phyloP scores from a whole-genome alignment of 371 early-diverging fungal genomes.

The Apophysomyces variabilis region DNA sequence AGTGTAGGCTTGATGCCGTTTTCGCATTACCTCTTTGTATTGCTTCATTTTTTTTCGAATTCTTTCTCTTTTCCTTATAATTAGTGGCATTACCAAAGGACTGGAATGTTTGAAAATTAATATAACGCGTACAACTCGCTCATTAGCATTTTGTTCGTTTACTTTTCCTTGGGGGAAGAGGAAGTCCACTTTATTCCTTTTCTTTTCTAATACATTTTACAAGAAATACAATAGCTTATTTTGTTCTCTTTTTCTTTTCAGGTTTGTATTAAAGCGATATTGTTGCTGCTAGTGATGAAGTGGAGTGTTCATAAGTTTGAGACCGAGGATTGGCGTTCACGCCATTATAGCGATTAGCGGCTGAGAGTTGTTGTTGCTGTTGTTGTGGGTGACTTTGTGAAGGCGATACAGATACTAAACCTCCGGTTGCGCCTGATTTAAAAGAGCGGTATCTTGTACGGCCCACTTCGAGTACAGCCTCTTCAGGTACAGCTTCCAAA shows the following conservation, averaged over 20 bases:
- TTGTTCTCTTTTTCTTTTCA: too few species aligned
- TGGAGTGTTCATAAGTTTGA: background rate
- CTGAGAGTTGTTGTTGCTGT: background rate
- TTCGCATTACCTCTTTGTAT: too few species aligned
- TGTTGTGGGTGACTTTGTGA: background rate
- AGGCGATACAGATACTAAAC: background rate
- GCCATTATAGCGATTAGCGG: background rate
- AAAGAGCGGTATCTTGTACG: background rate
- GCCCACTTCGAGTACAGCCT: constrained; percentile 41
- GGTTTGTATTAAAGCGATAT: background rate
- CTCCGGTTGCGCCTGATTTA: background rate
- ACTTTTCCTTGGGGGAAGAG: too few species aligned
- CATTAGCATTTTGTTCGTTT: too few species aligned
- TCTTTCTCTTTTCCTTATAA: too few species aligned
- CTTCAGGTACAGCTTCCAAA: constrained; percentile 47
- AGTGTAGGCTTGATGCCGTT: too few species aligned
- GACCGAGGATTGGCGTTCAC: background rate
- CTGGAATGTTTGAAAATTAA: too few species aligned
- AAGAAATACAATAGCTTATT: background rate
- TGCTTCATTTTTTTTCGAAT: too few species aligned
- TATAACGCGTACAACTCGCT: too few species aligned
- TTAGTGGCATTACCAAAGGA: too few species aligned
- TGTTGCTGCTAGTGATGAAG: background rate
- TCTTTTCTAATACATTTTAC: background rate
- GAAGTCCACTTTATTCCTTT: too few species aligned